Percentiles rank a stretch among this genome's conserved stretches.
Conservation (phyloP, 768 basidiomycete species). For the Pisolithus tinctorius region DNA sequence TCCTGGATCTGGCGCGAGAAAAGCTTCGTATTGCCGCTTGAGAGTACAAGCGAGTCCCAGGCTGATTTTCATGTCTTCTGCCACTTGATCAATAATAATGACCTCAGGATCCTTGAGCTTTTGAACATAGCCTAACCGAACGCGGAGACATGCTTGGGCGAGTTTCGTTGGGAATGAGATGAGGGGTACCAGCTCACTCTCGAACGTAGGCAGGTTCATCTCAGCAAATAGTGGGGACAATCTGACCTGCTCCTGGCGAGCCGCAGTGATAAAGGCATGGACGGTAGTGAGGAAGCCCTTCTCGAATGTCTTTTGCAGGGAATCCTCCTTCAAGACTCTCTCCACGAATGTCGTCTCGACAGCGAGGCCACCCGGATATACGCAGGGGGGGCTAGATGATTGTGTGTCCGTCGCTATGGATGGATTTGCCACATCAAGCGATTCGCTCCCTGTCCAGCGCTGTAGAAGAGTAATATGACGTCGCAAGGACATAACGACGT, state of each 20-base stretch:
- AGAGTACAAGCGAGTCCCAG: conserved; percentile 92
- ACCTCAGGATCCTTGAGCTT: conserved; percentile 85
- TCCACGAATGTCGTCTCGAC: conserved; percentile 89
- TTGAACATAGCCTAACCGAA: conserved; percentile 83
- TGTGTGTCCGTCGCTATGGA: conserved; percentile 58
- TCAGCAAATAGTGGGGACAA: conserved; percentile 69
- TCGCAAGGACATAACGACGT: conserved; percentile 79
- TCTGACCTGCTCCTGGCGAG: conserved; percentile 81
- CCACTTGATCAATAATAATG: conserved; percentile 90
- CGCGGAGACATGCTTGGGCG: conserved; percentile 83
- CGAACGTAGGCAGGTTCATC: conserved; percentile 90
- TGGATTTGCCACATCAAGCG: conserved; percentile 81
- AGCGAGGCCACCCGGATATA: conserved; percentile 29
- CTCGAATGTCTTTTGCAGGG: conserved; percentile 91
- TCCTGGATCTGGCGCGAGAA: conserved; percentile 79
- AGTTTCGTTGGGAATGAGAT: conserved; percentile 97
- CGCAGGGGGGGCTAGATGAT: conserved; percentile 26
- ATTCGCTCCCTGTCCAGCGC: conserved; percentile 91
- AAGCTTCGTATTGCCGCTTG: conserved; percentile 90
- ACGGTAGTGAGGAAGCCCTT: conserved; percentile 85
- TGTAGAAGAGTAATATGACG: conserved; percentile 75
- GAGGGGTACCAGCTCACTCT: conserved; percentile 80
- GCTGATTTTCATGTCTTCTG: conserved; percentile 85
- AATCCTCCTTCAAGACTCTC: conserved; percentile 90
- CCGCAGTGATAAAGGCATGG: conserved; percentile 76